Evolutionary conservation across 148 eudicot species (phyloP), one percentile per base, ranked within the genome.

Genomic region (Cornus suecica): DNA sequence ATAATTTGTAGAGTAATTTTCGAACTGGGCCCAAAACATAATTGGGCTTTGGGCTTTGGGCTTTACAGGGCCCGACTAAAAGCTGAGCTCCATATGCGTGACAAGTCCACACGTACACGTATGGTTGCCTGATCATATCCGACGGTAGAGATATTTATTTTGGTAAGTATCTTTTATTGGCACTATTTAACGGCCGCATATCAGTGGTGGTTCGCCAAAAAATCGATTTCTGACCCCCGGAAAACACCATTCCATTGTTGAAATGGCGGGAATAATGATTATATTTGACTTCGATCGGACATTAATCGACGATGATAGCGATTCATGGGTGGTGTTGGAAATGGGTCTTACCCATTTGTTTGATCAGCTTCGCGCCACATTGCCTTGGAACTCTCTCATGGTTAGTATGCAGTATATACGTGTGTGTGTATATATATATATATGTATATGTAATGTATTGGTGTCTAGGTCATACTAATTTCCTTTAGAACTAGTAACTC

Each of bases 351-450:
- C 89, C 72, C 63, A 56, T 28, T 75, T 85, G 69, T 91, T 87
- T 82, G 48, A 89, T 73, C 86, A 88, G 24, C 90, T 90, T 66
- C 80, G 80, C 52, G 70, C 80, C 52, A 82, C 87, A 26, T 67
- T 93, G 31, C 90, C 95, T 48, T 93, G 95, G 95, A 88, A 77
- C 67, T 63, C 88, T 79, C 97, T 93, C 84, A 93, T 93, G 95
- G 95, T 89, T 34, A 73, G 75, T n/a, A n/a, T n/a, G n/a, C n/a
- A n/a, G n/a, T n/a, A n/a, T n/a, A n/a, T n/a, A n/a, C n/a, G n/a
- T n/a, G n/a, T 73, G 10, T 26, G 9, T 2, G 18, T 10, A 0
- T 23, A 0, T 14, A 10, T 69, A n/a, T 73, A 3, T 37, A 52
- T 77, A 16, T 42, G 1, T 26, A 52, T 65, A 20, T 52, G 8